Evolutionary conservation across 2,329 filamentous ascomycete species (phyloP).

Genomic region (Cladophialophora psammophila): DNA sequence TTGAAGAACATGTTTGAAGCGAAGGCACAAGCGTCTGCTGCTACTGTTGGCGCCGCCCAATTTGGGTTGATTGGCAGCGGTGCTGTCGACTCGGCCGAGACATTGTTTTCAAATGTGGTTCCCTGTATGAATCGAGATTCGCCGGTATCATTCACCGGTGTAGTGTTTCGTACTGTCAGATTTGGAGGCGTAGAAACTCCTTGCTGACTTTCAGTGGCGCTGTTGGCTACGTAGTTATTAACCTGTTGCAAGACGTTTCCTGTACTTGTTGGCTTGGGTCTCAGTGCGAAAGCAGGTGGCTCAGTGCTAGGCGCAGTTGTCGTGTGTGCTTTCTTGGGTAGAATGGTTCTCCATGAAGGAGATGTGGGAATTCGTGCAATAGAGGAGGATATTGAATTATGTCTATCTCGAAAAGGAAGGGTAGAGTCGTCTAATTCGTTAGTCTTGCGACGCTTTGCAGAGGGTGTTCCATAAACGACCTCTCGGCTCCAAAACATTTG

Average conservation of each 20-base stretch:
- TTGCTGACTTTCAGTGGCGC: neutral
- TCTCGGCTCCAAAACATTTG: constrained; percentile 1
- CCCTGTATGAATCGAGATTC: neutral
- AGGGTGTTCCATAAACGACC: neutral
- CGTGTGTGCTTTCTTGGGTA: neutral
- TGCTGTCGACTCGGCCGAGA: neutral
- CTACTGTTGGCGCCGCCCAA: neutral
- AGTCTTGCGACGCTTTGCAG: constrained; percentile 29
- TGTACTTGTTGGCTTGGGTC: constrained; percentile 2
- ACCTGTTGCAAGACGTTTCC: neutral
- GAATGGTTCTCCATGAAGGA: neutral
- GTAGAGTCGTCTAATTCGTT: constrained; percentile 6
- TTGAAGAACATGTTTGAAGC: constrained; percentile 8
- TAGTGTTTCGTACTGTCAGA: neutral
- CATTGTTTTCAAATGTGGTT: neutral
- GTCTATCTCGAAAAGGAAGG: neutral
- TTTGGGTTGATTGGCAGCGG: neutral
- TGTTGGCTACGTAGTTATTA: neutral
- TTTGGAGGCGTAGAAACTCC: neutral
- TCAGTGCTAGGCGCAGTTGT: neutral
- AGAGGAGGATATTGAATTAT: neutral
- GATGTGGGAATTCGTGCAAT: neutral
- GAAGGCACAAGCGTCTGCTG: neutral
- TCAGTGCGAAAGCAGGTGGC: constrained; percentile 4
- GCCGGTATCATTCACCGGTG: neutral